These are phyloP conservation scores for Deinandra increscens DNA, from an alignment of 129 eudicot genomes.

Conservation along the genomic window DNA sequence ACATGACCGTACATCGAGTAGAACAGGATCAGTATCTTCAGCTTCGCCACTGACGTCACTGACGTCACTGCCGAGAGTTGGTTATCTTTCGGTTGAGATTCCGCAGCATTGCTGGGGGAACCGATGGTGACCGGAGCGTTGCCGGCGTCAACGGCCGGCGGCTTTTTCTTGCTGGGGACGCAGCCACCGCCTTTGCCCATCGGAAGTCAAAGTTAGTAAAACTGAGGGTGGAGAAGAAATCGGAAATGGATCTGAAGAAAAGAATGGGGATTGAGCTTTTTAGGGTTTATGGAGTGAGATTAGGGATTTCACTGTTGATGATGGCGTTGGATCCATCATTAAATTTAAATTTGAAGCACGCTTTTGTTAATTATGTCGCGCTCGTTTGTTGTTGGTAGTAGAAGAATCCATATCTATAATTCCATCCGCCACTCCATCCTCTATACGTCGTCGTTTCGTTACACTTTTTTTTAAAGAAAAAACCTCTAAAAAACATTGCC, in stretches of 20 bases:
- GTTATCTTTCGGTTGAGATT: constrained; percentile 12
- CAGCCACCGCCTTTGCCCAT: constrained; percentile 99
- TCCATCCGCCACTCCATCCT: background rate
- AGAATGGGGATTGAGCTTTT: constrained; percentile 18
- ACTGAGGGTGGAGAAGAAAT: background rate
- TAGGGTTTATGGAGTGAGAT: constrained; percentile 18
- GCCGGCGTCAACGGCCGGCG: constrained; percentile 36
- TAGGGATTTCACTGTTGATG: constrained; percentile 25
- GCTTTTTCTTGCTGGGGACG: constrained; percentile 78
- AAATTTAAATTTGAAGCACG: constrained; percentile 20
- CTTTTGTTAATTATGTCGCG: constrained; percentile 29
- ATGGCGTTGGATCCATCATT: constrained; percentile 29
- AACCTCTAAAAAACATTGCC: no score
- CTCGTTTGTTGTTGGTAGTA: constrained; percentile 27
- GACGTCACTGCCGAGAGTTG: constrained; percentile 12
- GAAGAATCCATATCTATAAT: background rate
- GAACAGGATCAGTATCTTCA: constrained; percentile 56
- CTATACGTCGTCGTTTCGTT: background rate
- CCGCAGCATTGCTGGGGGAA: constrained; percentile 12
- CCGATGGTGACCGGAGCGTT: constrained; percentile 26
- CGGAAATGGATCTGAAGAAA: constrained; percentile 3
- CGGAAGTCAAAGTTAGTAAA: background rate
- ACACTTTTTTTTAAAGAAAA: background rate
- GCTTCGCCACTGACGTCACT: constrained; percentile 9
- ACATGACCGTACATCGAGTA: constrained; percentile 99